Percentiles rank a stretch among this genome's conserved stretches.
Conservation (phyloP, 1,139 yeast species). For the Taphrina flavorubra region DNA sequence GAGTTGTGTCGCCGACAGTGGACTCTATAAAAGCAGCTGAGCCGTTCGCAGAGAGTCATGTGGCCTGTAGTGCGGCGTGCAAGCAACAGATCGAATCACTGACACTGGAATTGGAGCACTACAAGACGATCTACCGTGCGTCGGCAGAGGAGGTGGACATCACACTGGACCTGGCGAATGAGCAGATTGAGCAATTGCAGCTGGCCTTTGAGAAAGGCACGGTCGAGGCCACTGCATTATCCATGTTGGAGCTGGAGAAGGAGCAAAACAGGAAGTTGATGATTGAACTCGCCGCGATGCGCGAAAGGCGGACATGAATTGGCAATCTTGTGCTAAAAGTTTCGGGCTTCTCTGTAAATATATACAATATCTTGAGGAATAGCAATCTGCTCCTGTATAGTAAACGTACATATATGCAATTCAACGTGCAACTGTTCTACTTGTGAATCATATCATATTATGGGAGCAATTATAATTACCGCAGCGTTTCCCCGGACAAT, state of each 20-base stretch:
- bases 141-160: conserved; percentile 32
- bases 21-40: not conserved
- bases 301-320: conserved; percentile 3
- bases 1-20: not conserved
- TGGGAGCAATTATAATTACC: too few species aligned
- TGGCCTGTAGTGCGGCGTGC: conserved; percentile 13
- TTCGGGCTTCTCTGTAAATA: not conserved
- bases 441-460: not conserved
- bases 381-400: not conserved
- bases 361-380: not conserved
- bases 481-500: conserved; percentile 4
- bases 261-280: conserved; percentile 20
- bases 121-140: conserved; percentile 30
- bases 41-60: not conserved
- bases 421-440: not conserved
- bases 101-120: conserved; percentile 32
- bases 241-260: conserved; percentile 36
- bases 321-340: not conserved
- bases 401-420: too few species aligned
- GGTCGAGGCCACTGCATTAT: conserved; percentile 29
- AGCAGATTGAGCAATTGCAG: conserved; percentile 31
- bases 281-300: conserved; percentile 10
- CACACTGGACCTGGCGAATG: conserved; percentile 38
- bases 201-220: conserved; percentile 15
- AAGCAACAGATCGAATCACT: conserved; percentile 17